A percentile compares a stretch with the other conserved stretches of the same genome.
Conservation (phyloP, 805 yeast genomes). For the Sungouiozyma ichnusensis region DNA sequence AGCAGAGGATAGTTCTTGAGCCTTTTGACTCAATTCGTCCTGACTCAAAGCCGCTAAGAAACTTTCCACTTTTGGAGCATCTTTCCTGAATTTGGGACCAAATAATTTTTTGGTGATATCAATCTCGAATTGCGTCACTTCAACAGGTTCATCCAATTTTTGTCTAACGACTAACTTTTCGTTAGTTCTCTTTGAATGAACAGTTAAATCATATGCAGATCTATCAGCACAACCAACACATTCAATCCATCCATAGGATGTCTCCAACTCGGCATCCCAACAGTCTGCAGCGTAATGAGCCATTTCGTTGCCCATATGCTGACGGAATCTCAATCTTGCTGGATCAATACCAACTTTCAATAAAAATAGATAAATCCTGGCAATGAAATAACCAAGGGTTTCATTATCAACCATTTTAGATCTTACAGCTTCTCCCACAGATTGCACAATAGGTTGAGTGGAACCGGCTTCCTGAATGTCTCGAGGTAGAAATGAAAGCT, state of each 20-base stretch:
- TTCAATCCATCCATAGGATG: conserved; percentile 98
- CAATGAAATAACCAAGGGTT: conserved; percentile 94
- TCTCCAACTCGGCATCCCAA: conserved; percentile 97
- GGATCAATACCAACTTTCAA: conserved; percentile 84
- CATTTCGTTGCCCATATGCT: conserved; percentile 98
- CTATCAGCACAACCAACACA: conserved; percentile 99
- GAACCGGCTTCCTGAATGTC: conserved; percentile 80
- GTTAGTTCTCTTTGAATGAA: conserved; percentile 89
- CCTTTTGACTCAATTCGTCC: conserved; percentile 70
- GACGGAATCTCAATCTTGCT: conserved; percentile 83
- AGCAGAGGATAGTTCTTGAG: conserved; percentile 50
- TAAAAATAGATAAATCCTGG: conserved; percentile 81
- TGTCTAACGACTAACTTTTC: conserved; percentile 93
- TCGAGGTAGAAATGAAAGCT: conserved; percentile 73
- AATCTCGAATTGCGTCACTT: conserved; percentile 74
- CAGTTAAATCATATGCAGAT: conserved; percentile 93
- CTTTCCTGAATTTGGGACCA: conserved; percentile 96
- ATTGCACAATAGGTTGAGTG: conserved; percentile 49
- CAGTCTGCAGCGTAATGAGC: conserved; percentile 99
- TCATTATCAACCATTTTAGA: conserved; percentile 88
- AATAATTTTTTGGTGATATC: conserved; percentile 89
- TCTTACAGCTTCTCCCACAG: conserved; percentile 85
- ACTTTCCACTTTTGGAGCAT: conserved; percentile 84
- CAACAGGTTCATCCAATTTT: conserved; percentile 71
- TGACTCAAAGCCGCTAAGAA: conserved; percentile 70